Evolutionary conservation across 2,329 filamentous ascomycete genomes (phyloP).

Genomic region (Pseudopyricularia cyperi): DNA sequence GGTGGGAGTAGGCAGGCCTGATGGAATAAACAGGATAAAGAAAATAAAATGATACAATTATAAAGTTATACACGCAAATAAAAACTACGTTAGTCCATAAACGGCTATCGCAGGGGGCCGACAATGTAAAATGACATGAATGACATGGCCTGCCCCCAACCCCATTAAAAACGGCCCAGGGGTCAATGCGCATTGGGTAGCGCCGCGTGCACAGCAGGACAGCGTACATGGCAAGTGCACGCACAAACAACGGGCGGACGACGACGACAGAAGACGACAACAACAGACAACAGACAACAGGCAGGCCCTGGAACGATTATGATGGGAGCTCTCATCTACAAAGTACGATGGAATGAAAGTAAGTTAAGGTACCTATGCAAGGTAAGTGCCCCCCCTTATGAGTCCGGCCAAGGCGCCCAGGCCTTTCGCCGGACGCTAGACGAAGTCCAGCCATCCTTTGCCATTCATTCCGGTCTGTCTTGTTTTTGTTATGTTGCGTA

Average conservation of each 20-base stretch:
- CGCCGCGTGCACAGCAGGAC: not conserved
- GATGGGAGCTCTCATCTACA: not conserved
- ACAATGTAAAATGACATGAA: constrained; percentile 2
- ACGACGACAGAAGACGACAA: too few relatives aligned
- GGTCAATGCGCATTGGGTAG: not conserved
- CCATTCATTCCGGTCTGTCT: too few relatives aligned
- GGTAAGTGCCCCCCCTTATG: not conserved
- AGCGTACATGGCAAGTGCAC: not conserved
- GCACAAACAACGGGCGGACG: not conserved
- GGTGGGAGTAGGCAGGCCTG: not conserved
- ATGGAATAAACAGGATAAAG: not conserved
- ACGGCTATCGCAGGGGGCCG: not conserved
- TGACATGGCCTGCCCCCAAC: constrained; percentile 1
- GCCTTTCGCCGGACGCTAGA: not conserved
- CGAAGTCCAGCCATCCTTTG: not conserved
- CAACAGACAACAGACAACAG: too few relatives aligned
- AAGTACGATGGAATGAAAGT: too few relatives aligned
- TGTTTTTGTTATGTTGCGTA: too few relatives aligned
- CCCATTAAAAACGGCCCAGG: not conserved
- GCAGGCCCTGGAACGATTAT: too few relatives aligned
- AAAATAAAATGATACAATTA: not conserved
- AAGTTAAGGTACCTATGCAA: too few relatives aligned
- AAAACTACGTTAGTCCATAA: too few relatives aligned
- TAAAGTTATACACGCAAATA: too few relatives aligned
- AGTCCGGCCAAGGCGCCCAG: not conserved